Percentiles rank a stretch among this genome's conserved stretches.
Evolutionary conservation across 2,329 filamentous ascomycete species (phyloP).

Genomic region (Colletotrichum somersetense): DNA sequence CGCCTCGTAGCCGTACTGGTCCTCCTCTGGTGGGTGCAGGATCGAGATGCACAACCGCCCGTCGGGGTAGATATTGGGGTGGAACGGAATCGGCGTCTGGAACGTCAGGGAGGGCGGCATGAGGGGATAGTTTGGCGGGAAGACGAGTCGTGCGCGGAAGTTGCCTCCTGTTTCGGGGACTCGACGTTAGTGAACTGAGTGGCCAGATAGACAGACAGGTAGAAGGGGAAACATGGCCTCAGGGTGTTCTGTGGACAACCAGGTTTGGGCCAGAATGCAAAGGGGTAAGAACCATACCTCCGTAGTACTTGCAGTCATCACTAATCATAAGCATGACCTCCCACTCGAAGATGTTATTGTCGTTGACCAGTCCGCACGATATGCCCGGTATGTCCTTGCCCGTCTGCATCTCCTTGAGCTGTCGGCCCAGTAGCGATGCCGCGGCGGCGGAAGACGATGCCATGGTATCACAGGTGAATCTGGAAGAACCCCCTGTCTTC

Average conservation of each 20-base stretch:
- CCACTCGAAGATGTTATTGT: constrained; percentile 95
- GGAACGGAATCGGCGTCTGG: constrained; percentile 84
- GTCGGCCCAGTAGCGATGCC: constrained; percentile 80
- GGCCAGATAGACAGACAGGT: not conserved
- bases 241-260: not conserved
- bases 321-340: constrained; percentile 99
- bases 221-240: not conserved
- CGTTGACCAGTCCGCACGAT: constrained; percentile 88
- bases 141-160: constrained; percentile 87
- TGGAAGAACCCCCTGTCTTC: too few species aligned
- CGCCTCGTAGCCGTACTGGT: constrained; percentile 92
- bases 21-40: constrained; percentile 93
- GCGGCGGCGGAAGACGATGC: constrained; percentile 67
- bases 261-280: not conserved
- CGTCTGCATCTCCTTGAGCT: constrained; percentile 94
- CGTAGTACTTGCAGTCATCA: constrained; percentile 93
- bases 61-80: constrained; percentile 91
- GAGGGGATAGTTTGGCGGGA: constrained; percentile 88
- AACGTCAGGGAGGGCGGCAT: constrained; percentile 92
- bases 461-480: constrained; percentile 45
- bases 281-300: constrained; percentile 67
- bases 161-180: constrained; percentile 77
- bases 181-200: constrained; percentile 2
- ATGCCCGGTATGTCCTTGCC: constrained; percentile 94
- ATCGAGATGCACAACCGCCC: constrained; percentile 97